These are phyloP conservation scores for maize (Zea mays) DNA, from an alignment of 176 grass and related monocot genomes.

Conservation along the genomic window DNA sequence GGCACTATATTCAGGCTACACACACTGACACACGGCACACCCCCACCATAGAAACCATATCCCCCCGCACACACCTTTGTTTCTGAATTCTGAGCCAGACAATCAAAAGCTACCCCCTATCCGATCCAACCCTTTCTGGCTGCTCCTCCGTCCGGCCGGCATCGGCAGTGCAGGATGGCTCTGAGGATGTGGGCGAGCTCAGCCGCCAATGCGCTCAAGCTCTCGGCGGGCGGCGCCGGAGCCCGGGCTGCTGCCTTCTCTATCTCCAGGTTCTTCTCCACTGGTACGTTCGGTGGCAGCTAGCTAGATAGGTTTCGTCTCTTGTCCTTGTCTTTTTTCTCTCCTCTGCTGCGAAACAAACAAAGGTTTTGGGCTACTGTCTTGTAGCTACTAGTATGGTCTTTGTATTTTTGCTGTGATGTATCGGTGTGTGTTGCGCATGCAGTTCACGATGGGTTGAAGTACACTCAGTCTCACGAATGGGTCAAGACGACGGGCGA, in stretches of 20 bases:
- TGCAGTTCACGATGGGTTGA: conserved; percentile 59
- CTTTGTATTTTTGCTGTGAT: not conserved
- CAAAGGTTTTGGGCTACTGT: not conserved
- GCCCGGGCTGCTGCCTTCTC: not conserved
- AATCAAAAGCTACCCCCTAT: not conserved
- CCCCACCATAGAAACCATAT: conserved; percentile 8
- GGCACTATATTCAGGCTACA: conserved; percentile 31
- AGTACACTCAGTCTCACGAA: conserved; percentile 59
- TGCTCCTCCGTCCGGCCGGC: not conserved
- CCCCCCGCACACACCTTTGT: not conserved
- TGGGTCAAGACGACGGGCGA: conserved; percentile 47
- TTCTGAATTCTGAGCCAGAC: not conserved
- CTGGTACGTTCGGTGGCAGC: not conserved
- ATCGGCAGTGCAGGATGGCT: conserved; percentile 1
- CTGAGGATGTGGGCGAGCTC: conserved; percentile 61
- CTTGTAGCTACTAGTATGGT: not conserved
- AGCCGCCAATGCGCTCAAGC: conserved; percentile 65
- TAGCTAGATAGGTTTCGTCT: no score
- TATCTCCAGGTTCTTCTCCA: conserved; percentile 22
- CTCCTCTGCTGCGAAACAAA: not conserved
- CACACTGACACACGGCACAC: no score
- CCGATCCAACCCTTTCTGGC: not conserved
- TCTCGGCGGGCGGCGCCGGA: conserved; percentile 39
- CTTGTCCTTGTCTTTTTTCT: no score
- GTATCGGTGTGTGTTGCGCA: not conserved